Percentiles rank a stretch among this genome's conserved stretches.
Conservation (phyloP, 73 alveolate species). For the Effrenium voratum region DNA sequence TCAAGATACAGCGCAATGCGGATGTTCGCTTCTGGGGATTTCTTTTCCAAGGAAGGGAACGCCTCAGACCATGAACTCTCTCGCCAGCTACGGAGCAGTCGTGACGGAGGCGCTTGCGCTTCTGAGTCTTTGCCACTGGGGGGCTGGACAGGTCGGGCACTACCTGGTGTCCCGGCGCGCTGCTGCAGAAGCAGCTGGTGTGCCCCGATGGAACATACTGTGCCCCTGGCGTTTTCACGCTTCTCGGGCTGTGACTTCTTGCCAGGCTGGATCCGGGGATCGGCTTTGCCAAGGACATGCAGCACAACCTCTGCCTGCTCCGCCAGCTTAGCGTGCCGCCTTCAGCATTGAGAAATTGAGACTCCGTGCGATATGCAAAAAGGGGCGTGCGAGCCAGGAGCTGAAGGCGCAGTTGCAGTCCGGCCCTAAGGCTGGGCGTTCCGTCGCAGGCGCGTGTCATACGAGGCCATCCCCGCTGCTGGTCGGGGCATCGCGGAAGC, state of each 20-base stretch:
- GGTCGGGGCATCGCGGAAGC: conserved; percentile 88
- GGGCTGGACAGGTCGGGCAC: conserved; percentile 36
- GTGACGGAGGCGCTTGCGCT: conserved; percentile 57
- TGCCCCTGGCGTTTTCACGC: background rate
- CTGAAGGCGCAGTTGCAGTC: background rate
- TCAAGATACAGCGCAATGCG: too few species aligned
- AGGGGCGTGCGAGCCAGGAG: background rate
- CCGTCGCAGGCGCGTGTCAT: background rate
- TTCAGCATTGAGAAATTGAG: background rate
- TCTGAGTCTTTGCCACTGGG: too few species aligned
- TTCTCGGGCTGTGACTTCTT: too few species aligned
- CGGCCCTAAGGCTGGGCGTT: background rate
- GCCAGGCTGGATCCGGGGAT: conserved; percentile 80
- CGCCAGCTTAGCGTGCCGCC: background rate
- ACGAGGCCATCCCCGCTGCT: conserved; percentile 62
- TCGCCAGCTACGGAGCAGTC: conserved; percentile 14
- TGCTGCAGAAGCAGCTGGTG: conserved; percentile 87
- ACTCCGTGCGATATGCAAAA: background rate
- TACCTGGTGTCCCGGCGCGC: conserved; percentile 12
- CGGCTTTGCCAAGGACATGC: conserved; percentile 77
- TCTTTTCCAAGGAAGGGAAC: conserved; percentile 36
- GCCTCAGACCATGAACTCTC: conserved; percentile 73
- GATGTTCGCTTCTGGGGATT: background rate
- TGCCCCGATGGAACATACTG: conserved; percentile 60
- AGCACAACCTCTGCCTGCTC: conserved; percentile 36